Conservation (phyloP, 225 moss, liverwort and hornwort species). For the Pleurozium schreberi region DNA sequence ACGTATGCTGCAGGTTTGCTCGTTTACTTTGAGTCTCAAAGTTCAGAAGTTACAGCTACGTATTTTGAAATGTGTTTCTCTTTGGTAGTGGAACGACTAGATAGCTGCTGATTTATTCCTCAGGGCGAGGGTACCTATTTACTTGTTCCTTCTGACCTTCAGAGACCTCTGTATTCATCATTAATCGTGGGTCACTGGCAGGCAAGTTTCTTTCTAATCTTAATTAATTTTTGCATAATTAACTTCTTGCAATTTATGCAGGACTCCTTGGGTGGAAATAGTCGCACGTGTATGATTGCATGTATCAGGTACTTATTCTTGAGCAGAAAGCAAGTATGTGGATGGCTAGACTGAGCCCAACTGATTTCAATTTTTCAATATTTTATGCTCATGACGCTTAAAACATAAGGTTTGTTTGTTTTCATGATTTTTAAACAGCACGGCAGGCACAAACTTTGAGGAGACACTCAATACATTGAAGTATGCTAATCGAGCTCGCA, state of each 20-base stretch:
- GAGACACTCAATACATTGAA: slow-evolving; percentile 88
- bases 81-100: not conserved
- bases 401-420: not conserved
- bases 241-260: slow-evolving; percentile 9
- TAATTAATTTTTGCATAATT: not conserved
- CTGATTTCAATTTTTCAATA: not conserved
- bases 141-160: not conserved
- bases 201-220: not conserved
- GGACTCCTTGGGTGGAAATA: slow-evolving; percentile 95
- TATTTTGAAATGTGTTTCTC: not conserved
- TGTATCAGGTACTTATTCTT: slow-evolving; percentile 69
- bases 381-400: not conserved
- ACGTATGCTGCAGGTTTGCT: slow-evolving; percentile 81
- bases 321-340: not conserved
- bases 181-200: not conserved
- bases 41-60: not conserved
- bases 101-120: not conserved
- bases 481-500: slow-evolving; percentile 92
- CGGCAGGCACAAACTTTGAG: slow-evolving; percentile 74
- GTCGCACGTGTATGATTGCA: slow-evolving; percentile 95
- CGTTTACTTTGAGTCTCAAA: not conserved
- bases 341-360: not conserved
- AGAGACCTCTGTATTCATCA: not conserved
- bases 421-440: slow-evolving; percentile 39
- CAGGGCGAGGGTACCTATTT: not conserved